Evolutionary conservation across 1,284 basidiomycete genomes (phyloP).

Genomic region (Tylopilus orsonianus): DNA sequence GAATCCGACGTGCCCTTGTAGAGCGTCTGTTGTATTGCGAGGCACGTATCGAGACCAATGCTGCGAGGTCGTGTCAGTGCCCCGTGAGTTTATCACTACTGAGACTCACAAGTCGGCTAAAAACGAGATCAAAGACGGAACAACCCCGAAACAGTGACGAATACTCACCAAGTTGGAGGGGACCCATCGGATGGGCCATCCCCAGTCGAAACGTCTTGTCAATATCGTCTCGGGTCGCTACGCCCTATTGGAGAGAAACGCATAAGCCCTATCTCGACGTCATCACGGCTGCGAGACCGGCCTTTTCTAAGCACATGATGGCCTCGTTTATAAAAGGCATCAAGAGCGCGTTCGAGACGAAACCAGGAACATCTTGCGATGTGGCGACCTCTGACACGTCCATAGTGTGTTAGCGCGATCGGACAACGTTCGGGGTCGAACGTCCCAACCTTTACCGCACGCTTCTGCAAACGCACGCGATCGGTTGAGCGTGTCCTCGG

Average conservation of each 20-base stretch:
- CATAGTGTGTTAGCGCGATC: neutral
- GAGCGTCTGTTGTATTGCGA: constrained; percentile 87
- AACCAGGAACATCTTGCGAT: constrained; percentile 90
- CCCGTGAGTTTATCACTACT: neutral
- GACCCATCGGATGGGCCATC: constrained; percentile 97
- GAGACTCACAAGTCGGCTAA: constrained; percentile 75
- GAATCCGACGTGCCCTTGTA: constrained; percentile 89
- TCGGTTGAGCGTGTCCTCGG: constrained; percentile 70
- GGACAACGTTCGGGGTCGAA: neutral
- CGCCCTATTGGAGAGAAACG: constrained; percentile 51
- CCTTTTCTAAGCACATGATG: constrained; percentile 89
- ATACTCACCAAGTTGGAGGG: constrained; percentile 69
- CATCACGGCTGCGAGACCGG: constrained; percentile 23
- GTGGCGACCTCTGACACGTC: constrained; percentile 72
- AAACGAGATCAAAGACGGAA: constrained; percentile 7
- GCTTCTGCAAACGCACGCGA: constrained; percentile 82
- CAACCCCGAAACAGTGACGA: neutral
- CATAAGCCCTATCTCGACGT: neutral
- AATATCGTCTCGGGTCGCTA: constrained; percentile 91
- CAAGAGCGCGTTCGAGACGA: constrained; percentile 82
- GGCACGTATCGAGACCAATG: constrained; percentile 90
- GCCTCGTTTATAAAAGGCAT: constrained; percentile 96
- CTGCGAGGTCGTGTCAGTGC: constrained; percentile 40
- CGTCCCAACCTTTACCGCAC: constrained; percentile 79
- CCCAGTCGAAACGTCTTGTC: constrained; percentile 92